phyloP scores from a whole-genome alignment of 1,284 basidiomycete species.

The Ganoderma leucocontextum region DNA sequence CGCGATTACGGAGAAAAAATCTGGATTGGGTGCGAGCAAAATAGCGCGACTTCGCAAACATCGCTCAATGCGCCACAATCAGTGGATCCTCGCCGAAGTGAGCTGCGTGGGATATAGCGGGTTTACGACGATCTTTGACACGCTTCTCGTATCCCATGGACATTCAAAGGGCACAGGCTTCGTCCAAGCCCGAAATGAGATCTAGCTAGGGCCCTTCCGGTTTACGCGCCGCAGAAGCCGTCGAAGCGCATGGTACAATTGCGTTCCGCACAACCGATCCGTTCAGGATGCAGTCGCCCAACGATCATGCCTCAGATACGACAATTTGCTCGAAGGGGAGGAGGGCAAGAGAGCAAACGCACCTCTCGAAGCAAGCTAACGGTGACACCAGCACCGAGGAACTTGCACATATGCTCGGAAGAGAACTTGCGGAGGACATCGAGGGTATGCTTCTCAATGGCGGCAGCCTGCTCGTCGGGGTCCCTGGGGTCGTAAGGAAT shows the following conservation, averaged over 20 bases:
- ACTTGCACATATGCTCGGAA: conserved; percentile 81
- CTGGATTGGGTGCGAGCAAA: neutral
- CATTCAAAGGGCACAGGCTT: neutral
- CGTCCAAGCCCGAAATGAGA: conserved; percentile 13
- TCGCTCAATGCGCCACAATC: conserved; percentile 5
- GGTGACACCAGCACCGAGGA: conserved; percentile 72
- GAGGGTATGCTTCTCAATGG: conserved; percentile 69
- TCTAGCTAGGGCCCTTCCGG: conserved; percentile 17
- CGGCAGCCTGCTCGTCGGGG: conserved; percentile 58
- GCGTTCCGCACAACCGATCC: neutral
- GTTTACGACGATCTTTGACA: conserved; percentile 13
- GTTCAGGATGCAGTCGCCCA: neutral
- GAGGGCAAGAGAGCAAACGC: conserved; percentile 10
- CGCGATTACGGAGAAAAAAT: neutral
- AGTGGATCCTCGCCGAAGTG: neutral
- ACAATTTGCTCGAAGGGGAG: neutral
- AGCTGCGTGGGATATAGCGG: conserved; percentile 2
- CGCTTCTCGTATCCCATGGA: neutral
- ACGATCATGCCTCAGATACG: neutral
- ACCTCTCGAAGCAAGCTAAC: conserved; percentile 57
- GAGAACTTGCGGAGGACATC: conserved; percentile 72
- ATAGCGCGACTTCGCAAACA: conserved; percentile 5
- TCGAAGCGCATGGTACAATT: neutral
- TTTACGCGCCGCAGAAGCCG: conserved; percentile 14
- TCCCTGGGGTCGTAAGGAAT: conserved; percentile 59